Evolutionary conservation across 73 alveolate species (phyloP), one percentile per base, ranked within the genome.

Genomic region (Paramecium sonneborni): DNA sequence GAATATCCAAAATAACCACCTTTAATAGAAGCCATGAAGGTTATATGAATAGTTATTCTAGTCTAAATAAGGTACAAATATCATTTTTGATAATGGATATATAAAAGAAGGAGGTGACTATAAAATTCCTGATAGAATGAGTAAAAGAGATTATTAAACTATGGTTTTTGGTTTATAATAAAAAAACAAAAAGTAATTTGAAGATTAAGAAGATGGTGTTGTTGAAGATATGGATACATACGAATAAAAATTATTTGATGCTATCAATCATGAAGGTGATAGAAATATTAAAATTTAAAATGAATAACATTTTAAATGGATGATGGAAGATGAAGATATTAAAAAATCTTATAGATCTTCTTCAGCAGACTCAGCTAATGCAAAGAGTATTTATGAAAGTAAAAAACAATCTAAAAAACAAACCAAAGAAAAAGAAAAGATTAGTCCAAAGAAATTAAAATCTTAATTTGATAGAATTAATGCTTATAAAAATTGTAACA

Each of bases 1-100:
- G 90, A 79, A 79, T 79, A 79, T 79, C 90, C 90, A 15, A 79
- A 79, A 79, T 46, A 79, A 43, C 90, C 90, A n/a, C 90, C 90
- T 24, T 24, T 79, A 79, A 41, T 79, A 41, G 90, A 79, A 34
- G 90, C 90, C 7, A 39, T 79, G 74, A 79, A 79, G 41, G 87
- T 74, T n/a, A 3, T 15, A 74, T 28, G 15, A 74, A 74, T 74
- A 37, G 2, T 74, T 34, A 28, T 23, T 32, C 12, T 74, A 74
- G 72, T 20, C 90, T 43, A 41, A 79, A 79, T n/a, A 24, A 41
- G 90, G 90, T 37, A 44, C 72, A 1, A 79, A 79, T 41, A 79
- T 79, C 6, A 79, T 79, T 7, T 79, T 79, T 79, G 90, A 79
- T 24, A 79, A 79, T 46, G 90, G 90, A 10, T 79, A 79, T 62